These are phyloP conservation scores for Fraxinus quadrangulata DNA, from an alignment of 257 asterid genomes.

Conservation along the genomic window DNA sequence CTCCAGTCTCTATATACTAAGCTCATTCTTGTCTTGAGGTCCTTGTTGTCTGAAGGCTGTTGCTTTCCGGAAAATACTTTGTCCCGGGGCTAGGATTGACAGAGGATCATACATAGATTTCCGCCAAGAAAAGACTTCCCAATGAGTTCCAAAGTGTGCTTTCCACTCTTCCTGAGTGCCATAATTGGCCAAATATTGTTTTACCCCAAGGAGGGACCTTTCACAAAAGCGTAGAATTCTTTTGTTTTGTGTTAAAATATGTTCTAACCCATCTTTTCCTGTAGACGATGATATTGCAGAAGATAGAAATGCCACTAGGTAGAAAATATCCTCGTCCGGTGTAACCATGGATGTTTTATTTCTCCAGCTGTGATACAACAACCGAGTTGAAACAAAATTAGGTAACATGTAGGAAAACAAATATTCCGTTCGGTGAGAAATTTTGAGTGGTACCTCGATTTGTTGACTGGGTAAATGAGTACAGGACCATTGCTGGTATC, in stretches of 20 bases:
- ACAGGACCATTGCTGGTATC: conserved; percentile 19
- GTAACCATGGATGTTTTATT: conserved; percentile 4
- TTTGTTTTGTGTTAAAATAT: neutral
- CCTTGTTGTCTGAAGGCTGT: neutral
- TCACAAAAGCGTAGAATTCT: neutral
- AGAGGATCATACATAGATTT: conserved; percentile 6
- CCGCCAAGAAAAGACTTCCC: neutral
- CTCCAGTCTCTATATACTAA: too few species aligned
- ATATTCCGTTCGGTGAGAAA: too few species aligned
- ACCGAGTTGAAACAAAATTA: neutral
- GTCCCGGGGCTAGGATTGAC: conserved; percentile 9
- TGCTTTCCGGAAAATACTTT: neutral
- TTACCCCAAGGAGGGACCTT: neutral
- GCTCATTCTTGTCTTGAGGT: neutral
- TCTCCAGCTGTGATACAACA: conserved; percentile 5
- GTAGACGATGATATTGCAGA: neutral
- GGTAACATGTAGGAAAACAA: too few species aligned
- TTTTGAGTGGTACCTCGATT: neutral
- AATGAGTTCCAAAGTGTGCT: conserved; percentile 7
- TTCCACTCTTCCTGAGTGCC: conserved; percentile 13
- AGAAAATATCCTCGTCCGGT: neutral
- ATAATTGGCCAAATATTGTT: conserved; percentile 9
- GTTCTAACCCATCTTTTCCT: neutral
- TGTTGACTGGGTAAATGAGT: conserved; percentile 9
- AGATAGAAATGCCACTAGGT: conserved; percentile 15